A percentile compares a stretch with the other conserved stretches of the same genome.
These are phyloP conservation scores for Flagelloscypha sp. DNA, from an alignment of 768 basidiomycete genomes.

Conservation along the genomic window DNA sequence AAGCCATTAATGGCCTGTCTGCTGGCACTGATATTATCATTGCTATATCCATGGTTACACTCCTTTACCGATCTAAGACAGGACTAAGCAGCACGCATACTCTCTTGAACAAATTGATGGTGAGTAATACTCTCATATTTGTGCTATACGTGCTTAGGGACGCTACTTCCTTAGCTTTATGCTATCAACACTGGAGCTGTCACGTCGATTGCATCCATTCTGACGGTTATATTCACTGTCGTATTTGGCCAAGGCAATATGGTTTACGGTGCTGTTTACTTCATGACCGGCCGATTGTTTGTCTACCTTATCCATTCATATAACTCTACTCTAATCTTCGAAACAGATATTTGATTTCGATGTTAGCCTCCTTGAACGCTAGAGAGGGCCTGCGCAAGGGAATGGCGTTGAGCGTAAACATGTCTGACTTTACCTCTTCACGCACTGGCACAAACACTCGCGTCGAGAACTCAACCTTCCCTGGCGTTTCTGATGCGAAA, in stretches of 20 bases:
- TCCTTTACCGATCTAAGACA: not conserved
- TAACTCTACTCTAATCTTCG: too few species aligned
- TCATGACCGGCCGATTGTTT: not conserved
- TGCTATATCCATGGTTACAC: not conserved
- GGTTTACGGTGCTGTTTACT: conserved; percentile 2
- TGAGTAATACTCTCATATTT: too few species aligned
- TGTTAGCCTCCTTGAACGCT: conserved; percentile 1
- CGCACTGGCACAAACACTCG: too few species aligned
- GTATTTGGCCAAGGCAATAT: not conserved
- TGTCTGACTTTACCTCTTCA: too few species aligned
- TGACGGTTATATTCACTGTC: not conserved
- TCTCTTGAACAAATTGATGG: not conserved
- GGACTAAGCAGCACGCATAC: not conserved
- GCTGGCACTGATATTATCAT: not conserved
- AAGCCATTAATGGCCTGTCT: not conserved
- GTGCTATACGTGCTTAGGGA: too few species aligned
- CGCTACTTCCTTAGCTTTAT: not conserved
- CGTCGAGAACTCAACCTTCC: too few species aligned
- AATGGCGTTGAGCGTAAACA: too few species aligned
- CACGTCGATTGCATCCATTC: not conserved
- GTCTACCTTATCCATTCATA: too few species aligned
- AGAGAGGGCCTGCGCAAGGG: not conserved
- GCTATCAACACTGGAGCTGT: not conserved
- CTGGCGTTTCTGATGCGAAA: too few species aligned
- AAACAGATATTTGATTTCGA: not conserved